Evolutionary conservation across 331 rosid genomes (phyloP), one percentile per base, ranked within the genome.

Genomic region (Dryas integrifolia): DNA sequence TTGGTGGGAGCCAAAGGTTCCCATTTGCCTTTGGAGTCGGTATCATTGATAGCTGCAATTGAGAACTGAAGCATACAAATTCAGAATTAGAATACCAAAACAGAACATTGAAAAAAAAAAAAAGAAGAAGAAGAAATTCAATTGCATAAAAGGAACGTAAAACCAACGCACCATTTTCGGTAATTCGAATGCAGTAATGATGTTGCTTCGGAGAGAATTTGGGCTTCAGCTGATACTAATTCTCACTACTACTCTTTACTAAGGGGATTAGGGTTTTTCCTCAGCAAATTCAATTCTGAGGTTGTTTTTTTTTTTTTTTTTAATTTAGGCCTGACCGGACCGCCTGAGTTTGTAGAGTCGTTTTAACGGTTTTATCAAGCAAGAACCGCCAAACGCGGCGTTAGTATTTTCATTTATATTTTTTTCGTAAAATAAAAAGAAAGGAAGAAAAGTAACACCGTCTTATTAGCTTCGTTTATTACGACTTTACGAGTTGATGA

Each of bases 1-100:
- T 94, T 91, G 57, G 98, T 94, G 4, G 98, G 98, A 59, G 97
- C 98, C 69, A 91, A 80, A 38, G 97, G 98, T 72, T 94, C 92
- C 98, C 98, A 94, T 55, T 82, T 85, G 65, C 77, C 84, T 88
- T 75, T 85, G 64, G 96, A 75, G 48, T 89, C 92, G 1, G 96
- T 86, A 41, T 94, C 98, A 75, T 94, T 94, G 83, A 94, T 94
- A 45, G 98, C 98, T 51, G 98, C 84, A 81, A 91, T 91, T 72
- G 98, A 89, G 82, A 94, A 94, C 98, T 94, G 86, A 74, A 30
- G 30, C 78, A 77, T 16, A 65, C 15, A 49, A 67, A 68, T 4
- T 49, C 44, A 45, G 39, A 79, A 66, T n/a, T 38, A 7, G 39
- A 65, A 21, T 5, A 52, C 35, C 44, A 12, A 50, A 16, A 41